Percentiles rank a stretch among this genome's conserved stretches.
Evolutionary conservation across 331 rosid genomes (phyloP).

Genomic region (Malus hybrid): DNA sequence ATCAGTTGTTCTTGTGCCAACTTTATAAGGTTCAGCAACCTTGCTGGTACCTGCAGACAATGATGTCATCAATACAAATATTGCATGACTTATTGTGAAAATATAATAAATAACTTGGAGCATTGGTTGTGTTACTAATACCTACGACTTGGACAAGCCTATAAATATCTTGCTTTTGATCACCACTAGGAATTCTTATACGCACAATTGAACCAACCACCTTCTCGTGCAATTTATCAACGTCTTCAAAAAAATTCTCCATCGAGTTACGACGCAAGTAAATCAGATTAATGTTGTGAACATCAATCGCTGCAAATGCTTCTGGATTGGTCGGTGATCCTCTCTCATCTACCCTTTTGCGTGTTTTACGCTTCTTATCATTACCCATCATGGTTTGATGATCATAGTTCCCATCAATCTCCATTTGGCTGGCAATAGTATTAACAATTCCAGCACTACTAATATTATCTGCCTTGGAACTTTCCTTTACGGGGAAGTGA

Average conservation of each 20-base stretch:
- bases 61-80: conserved; percentile 13
- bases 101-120: not conserved
- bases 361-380: conserved; percentile 49
- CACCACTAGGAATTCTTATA: conserved; percentile 57
- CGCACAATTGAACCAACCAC: conserved; percentile 90
- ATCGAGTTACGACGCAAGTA: conserved; percentile 64
- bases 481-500: conserved; percentile 56
- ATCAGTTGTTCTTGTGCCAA: conserved; percentile 57
- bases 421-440: conserved; percentile 37
- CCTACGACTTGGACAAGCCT: conserved; percentile 97
- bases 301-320: conserved; percentile 72
- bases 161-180: conserved; percentile 72
- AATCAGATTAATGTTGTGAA: conserved; percentile 73
- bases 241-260: conserved; percentile 53
- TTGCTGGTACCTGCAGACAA: conserved; percentile 68
- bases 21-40: conserved; percentile 57
- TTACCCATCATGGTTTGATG: conserved; percentile 26
- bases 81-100: not conserved
- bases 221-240: conserved; percentile 52
- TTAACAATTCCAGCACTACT: conserved; percentile 29
- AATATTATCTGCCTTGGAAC: conserved; percentile 21
- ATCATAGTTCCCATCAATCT: conserved; percentile 33
- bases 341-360: conserved; percentile 36
- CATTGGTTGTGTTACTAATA: conserved; percentile 20
- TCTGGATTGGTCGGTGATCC: conserved; percentile 36